Percentiles rank a stretch among this genome's conserved stretches.
These are phyloP conservation scores for Xylaria multiplex DNA, from an alignment of 2,329 filamentous ascomycete species.

Conservation along the genomic window DNA sequence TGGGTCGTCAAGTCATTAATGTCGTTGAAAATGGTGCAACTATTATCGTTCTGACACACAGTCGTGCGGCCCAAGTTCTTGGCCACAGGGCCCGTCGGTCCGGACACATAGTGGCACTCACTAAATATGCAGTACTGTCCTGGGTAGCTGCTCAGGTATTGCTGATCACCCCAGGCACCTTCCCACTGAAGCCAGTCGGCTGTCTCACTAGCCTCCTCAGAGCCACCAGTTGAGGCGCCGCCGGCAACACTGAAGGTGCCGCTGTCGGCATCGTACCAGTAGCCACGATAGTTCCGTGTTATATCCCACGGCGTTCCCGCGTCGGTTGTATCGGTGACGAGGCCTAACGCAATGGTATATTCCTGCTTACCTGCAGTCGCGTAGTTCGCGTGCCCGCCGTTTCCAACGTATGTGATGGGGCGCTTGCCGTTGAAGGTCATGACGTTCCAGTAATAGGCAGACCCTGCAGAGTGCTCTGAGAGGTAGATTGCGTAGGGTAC, in stretches of 20 bases:
- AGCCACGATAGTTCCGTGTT: conserved; percentile 32
- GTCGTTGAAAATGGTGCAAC: conserved; percentile 29
- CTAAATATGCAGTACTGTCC: conserved; percentile 31
- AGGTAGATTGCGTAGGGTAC: conserved; percentile 33
- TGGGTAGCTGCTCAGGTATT: conserved; percentile 24
- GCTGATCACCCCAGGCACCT: conserved; percentile 30
- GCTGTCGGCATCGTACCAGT: conserved; percentile 29
- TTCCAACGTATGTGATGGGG: conserved; percentile 30
- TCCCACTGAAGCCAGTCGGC: conserved; percentile 26
- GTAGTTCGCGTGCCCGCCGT: conserved; percentile 32
- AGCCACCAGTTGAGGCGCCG: conserved; percentile 24
- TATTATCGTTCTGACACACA: conserved; percentile 29
- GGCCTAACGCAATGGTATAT: conserved; percentile 25
- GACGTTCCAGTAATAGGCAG: conserved; percentile 32
- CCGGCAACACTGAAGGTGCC: conserved; percentile 28
- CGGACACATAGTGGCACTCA: conserved; percentile 28
- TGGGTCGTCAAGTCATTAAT: conserved; percentile 30
- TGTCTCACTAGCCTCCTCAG: conserved; percentile 25
- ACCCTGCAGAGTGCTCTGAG: conserved; percentile 30
- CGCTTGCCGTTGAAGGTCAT: conserved; percentile 33
- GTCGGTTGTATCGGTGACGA: conserved; percentile 31
- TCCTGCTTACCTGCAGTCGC: conserved; percentile 30
- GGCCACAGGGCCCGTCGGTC: conserved; percentile 32
- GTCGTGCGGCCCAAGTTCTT: conserved; percentile 32
- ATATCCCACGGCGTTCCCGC: conserved; percentile 31